phyloP scores from a whole-genome alignment of 2,329 filamentous ascomycete species.

The Cytospora paraplurivora region DNA sequence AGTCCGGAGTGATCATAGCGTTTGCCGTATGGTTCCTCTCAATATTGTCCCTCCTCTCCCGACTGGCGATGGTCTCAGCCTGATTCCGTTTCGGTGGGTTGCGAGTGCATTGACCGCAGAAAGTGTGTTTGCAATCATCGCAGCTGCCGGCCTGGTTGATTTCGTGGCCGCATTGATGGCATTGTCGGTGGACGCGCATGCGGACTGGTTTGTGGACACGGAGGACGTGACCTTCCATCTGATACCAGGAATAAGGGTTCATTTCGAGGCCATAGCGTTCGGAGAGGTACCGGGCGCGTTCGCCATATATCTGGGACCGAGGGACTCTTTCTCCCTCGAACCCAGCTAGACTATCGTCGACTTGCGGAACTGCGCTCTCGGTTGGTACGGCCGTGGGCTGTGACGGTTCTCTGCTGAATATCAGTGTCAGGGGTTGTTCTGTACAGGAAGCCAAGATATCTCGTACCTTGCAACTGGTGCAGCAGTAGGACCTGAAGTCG shows the following conservation, averaged over 20 bases:
- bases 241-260: conserved; percentile 55
- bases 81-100: conserved; percentile 68
- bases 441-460: too few species aligned
- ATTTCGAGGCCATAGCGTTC: conserved; percentile 59
- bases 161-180: conserved; percentile 66
- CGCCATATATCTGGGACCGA: conserved; percentile 55
- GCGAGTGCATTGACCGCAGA: conserved; percentile 79
- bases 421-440: not conserved
- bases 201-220: conserved; percentile 76
- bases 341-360: conserved; percentile 29
- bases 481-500: not conserved
- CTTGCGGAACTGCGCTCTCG: conserved; percentile 31
- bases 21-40: conserved; percentile 61
- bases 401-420: conserved; percentile 9
- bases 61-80: conserved; percentile 54
- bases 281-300: conserved; percentile 58
- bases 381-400: not conserved
- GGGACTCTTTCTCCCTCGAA: conserved; percentile 42
- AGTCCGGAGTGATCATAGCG: conserved; percentile 54
- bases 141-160: conserved; percentile 67
- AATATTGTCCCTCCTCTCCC: conserved; percentile 52
- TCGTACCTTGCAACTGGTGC: conserved; percentile 18
- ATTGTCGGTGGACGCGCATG: conserved; percentile 76
- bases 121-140: conserved; percentile 76
- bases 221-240: conserved; percentile 55